Percentiles rank a stretch among this genome's conserved stretches.
Conservation (phyloP, 257 asterid species). For the Petrea volubilis region DNA sequence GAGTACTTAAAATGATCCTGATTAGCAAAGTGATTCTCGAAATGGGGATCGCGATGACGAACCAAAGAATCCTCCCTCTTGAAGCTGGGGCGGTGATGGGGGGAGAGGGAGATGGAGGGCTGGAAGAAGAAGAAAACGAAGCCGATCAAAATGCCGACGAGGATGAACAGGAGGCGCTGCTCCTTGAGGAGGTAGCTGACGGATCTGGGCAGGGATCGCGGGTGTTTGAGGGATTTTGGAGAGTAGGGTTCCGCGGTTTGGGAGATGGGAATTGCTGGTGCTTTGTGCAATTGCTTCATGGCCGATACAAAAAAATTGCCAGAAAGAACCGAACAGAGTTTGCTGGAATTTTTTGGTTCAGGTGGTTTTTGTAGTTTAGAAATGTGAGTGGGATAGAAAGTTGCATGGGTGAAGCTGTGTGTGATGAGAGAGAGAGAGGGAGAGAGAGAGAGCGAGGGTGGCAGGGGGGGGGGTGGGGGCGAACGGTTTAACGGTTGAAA, state of each 20-base stretch:
- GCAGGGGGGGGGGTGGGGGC: neutral
- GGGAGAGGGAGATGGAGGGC: slow-evolving; percentile 45
- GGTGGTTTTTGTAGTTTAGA: too few relatives aligned
- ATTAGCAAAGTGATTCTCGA: neutral
- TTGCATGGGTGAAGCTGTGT: neutral
- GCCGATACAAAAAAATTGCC: neutral
- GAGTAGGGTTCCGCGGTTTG: slow-evolving; percentile 53
- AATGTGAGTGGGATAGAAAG: neutral
- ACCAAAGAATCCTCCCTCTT: slow-evolving; percentile 14
- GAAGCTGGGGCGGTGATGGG: slow-evolving; percentile 26
- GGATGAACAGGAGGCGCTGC: slow-evolving; percentile 70
- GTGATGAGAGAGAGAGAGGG: neutral
- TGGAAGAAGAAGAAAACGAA: slow-evolving; percentile 65
- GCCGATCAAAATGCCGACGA: slow-evolving; percentile 68
- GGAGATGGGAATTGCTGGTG: slow-evolving; percentile 46
- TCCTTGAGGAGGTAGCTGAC: slow-evolving; percentile 63
- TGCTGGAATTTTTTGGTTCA: neutral
- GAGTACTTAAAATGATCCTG: neutral
- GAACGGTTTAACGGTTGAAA: neutral
- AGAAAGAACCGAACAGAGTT: neutral
- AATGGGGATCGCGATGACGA: slow-evolving; percentile 10
- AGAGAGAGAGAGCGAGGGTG: neutral
- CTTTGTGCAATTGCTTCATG: slow-evolving; percentile 76
- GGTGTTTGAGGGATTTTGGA: slow-evolving; percentile 68
- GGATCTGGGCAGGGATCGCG: slow-evolving; percentile 69